These are phyloP conservation scores for Hirsutella thompsonii DNA, from an alignment of 2,329 filamentous ascomycete genomes.

Conservation along the genomic window DNA sequence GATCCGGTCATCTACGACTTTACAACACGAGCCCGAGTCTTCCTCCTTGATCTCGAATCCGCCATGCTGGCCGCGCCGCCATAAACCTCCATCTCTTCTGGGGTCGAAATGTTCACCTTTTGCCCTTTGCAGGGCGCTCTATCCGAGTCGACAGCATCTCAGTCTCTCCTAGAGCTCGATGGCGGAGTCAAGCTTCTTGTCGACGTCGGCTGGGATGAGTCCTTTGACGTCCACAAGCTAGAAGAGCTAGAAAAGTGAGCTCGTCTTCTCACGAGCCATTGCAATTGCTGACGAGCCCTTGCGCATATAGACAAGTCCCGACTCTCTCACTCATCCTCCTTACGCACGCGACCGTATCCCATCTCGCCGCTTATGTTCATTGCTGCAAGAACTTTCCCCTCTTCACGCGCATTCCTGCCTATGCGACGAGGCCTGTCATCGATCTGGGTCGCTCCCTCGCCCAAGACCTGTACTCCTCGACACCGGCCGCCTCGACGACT, in stretches of 20 bases:
- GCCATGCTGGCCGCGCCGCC: neutral
- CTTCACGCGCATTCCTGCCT: constrained; percentile 85
- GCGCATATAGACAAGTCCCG: constrained; percentile 57
- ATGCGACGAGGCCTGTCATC: constrained; percentile 87
- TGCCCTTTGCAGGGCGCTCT: constrained; percentile 85
- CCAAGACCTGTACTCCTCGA: constrained; percentile 85
- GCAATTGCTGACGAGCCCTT: neutral
- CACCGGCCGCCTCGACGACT: constrained; percentile 74
- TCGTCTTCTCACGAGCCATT: constrained; percentile 10
- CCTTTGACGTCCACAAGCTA: constrained; percentile 71
- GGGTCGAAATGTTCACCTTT: constrained; percentile 77
- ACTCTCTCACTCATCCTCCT: constrained; percentile 88
- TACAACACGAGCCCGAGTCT: too few relatives aligned
- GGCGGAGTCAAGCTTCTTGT: constrained; percentile 91
- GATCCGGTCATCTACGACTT: too few relatives aligned
- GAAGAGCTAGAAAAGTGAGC: constrained; percentile 87
- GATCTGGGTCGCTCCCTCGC: constrained; percentile 81
- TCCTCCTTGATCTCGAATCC: neutral
- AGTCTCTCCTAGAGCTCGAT: constrained; percentile 94
- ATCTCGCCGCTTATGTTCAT: constrained; percentile 87
- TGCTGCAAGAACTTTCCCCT: constrained; percentile 93
- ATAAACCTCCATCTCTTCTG: neutral
- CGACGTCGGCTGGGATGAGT: constrained; percentile 92
- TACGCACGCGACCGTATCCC: constrained; percentile 83
- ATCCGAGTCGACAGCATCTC: constrained; percentile 72